Evolutionary conservation across 177 flowering plant genomes (phyloP).

Genomic region (Vitis hybrid): DNA sequence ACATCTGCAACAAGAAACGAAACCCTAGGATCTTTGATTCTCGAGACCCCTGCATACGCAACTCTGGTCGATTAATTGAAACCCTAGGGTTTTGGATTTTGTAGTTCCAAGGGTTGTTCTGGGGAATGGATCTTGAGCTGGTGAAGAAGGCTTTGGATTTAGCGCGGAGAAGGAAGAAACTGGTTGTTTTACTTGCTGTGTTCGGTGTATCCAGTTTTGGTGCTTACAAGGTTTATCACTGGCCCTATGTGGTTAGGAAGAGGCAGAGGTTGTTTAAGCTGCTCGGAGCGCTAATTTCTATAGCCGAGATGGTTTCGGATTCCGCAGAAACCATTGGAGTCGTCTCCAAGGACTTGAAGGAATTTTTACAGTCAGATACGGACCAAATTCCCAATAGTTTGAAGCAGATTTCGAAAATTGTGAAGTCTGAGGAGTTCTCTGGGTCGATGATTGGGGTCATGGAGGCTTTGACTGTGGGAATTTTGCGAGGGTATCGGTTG

Average conservation of each 20-base stretch:
- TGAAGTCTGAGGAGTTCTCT: slow-evolving; percentile 62
- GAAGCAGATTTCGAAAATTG: slow-evolving; percentile 78
- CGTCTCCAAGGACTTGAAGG: slow-evolving; percentile 68
- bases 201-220: slow-evolving; percentile 60
- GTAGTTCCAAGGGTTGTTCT: slow-evolving; percentile 8
- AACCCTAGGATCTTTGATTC: slow-evolving; percentile 21
- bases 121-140: slow-evolving; percentile 41
- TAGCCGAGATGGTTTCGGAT: slow-evolving; percentile 54
- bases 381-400: slow-evolving; percentile 79
- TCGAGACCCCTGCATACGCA: not conserved
- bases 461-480: slow-evolving; percentile 63
- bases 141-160: slow-evolving; percentile 36
- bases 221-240: slow-evolving; percentile 49
- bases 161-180: slow-evolving; percentile 38
- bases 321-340: slow-evolving; percentile 50
- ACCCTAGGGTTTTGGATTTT: slow-evolving; percentile 8
- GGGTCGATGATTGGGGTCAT: slow-evolving; percentile 46
- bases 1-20: not conserved
- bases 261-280: slow-evolving; percentile 41
- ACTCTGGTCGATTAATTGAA: not conserved
- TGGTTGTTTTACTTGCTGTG: slow-evolving; percentile 38
- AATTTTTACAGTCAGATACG: slow-evolving; percentile 72
- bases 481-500: slow-evolving; percentile 51
- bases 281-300: slow-evolving; percentile 37
- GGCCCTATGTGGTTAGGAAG: slow-evolving; percentile 46